Evolutionary conservation across 345 rosid genomes (phyloP), one percentile per base, ranked within the genome.

Genomic region (Brassica incana): DNA sequence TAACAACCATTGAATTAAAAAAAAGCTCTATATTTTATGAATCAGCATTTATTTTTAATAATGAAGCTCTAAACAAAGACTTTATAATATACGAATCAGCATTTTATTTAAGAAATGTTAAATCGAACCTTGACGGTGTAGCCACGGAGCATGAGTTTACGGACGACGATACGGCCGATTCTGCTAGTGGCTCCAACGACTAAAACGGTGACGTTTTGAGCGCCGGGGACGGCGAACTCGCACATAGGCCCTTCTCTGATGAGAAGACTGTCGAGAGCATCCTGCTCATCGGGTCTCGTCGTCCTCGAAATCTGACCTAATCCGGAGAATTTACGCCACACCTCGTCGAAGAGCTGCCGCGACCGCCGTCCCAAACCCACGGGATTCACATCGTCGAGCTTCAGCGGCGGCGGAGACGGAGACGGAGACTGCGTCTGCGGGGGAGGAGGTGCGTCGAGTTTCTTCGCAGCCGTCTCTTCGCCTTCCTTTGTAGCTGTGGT

Each of bases 121-220:
- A 36, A 20, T 0, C 9, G 54, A 65, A 81, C 97, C 98, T 91
- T 95, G 80, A 95, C 98, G 38, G 87, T 78, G 84, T 92, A 95
- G 65, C 99, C 99, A 73, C 98, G 84, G 79, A 95, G 95, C 97
- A 93, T 89, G 78, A 95, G 99, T 87, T 95, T 92, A 68, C 99
- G 89, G 76, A 95, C 91, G 60, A 95, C 88, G 20, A 95, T 89
- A 73, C 98, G 97, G 20, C 99, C 99, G 76, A 95, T 91, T 54
- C 99, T 83, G 76, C 99, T 91, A 75, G 97, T 95, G 70, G 91
- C 92, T 8, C 97, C 99, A 38, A 92, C 92, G 60, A 95, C 95
- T 78, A 95, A 95, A 63, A 95, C 97, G 71, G 91, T 88, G 70
- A 97, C 94, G 82, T 85, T 87, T 84, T 91, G 97, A 73, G 99